Base-by-base conservation (phyloP, 768 basidiomycete species). In the Psilocybe azurescens region DNA sequence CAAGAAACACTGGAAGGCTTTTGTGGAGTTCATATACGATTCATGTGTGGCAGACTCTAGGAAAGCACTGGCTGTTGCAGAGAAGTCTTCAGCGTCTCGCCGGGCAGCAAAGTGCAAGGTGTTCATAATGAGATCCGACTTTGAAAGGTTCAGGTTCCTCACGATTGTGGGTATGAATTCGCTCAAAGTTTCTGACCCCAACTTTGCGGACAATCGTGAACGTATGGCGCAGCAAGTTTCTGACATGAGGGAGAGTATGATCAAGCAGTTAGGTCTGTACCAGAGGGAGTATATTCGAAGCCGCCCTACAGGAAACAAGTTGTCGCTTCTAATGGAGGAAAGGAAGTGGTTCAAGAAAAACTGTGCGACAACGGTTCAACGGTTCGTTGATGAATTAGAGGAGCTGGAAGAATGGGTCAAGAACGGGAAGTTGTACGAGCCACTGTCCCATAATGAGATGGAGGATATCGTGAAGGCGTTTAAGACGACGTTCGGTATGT, bases 371-470 rank as follows among this genome's bases (percentile, higher is more conserved):
- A 67, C 75, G n/a, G 78, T 78, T 10, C 51, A 62, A 2, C 66
- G 69, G 14, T 79, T 88, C 39, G 49, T 81, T 29, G 71, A 76
- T 0, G 83, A 85, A 57, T 87, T 85, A 83, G 51, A 62, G 7
- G 74, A 70, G 5, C 67, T 89, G 3, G 77, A 73, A 62, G 58
- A 61, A 5, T 75, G 74, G 18, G 69, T 88, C 47, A 69, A 74
- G 10, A 41, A 51, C 51, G 80, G 78, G 50, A 80, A 77, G 0
- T 81, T 85, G 64, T 88, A 89, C 61, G 64, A 81, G 57, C 73
- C 83, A 1, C 68, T 89, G 2, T 85, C 86, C 8, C 67, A 82
- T 44, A 74, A 84, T 5, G 88, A 89, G 66, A 78, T 78, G 32
- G 79, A 78, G 57, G 73, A 71, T 11, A 78, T 89, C 33, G 79